Conservation (phyloP, 192 early-diverging fungal species). For the Glomus cerebriforme region DNA sequence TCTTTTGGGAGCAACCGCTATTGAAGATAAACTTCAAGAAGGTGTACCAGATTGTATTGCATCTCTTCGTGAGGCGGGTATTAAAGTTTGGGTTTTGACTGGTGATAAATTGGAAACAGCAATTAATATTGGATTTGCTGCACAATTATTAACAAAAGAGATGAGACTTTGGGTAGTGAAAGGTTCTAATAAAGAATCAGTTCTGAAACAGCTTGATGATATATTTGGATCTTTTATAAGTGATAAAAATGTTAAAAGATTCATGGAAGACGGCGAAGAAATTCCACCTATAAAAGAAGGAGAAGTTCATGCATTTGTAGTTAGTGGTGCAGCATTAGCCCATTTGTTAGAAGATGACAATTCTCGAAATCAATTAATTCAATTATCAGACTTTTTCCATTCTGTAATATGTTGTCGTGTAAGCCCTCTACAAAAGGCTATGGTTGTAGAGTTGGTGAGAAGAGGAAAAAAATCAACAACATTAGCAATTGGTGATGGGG, state of each 20-base stretch:
- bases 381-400: conserved; percentile 71
- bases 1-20: conserved; percentile 91
- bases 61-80: conserved; percentile 78
- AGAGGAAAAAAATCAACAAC: conserved; percentile 69
- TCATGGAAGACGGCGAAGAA: neutral
- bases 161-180: conserved; percentile 70
- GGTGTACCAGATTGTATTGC: conserved; percentile 92
- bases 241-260: neutral
- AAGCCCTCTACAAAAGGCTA: conserved; percentile 92
- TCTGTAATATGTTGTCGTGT: conserved; percentile 95
- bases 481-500: conserved; percentile 75
- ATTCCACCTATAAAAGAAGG: neutral
- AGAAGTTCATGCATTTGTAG: conserved; percentile 68
- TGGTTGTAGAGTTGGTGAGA: conserved; percentile 88
- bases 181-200: conserved; percentile 30
- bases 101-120: conserved; percentile 99
- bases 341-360: conserved; percentile 53
- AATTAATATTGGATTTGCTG: conserved; percentile 96
- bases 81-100: conserved; percentile 97
- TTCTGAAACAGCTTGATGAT: conserved; percentile 36
- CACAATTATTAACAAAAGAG: conserved; percentile 66
- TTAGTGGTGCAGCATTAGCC: conserved; percentile 71
- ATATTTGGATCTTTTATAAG: conserved; percentile 33
- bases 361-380: conserved; percentile 60
- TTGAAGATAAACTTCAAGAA: conserved; percentile 97